Base-by-base conservation (phyloP, 2,329 filamentous ascomycete genomes). In the Diaporthe ilicicola region DNA sequence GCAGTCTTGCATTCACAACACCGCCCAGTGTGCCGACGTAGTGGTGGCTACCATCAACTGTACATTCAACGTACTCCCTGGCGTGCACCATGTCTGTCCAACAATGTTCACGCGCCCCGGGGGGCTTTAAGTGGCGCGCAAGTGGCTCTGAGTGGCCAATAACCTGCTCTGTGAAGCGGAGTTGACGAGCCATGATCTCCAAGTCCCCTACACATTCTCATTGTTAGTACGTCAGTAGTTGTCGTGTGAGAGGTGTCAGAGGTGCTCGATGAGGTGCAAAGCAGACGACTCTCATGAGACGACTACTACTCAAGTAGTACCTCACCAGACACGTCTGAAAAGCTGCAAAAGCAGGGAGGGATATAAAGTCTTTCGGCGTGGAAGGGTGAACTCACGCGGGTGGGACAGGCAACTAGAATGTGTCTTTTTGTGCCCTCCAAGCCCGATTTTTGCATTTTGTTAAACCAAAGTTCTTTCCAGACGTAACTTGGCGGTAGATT, bases 121-220 rank as follows among this genome's bases (percentile, higher is more conserved):
- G n/a, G n/a, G 65, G 65, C 29, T 68, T 68, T 19, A 68, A 29
- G 15, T 50, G 46, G 39, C 65, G 51, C 15, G 29, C 24, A 5
- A 68, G 65, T 6, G 65, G 53, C 29, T 29, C 65, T 22, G 65
- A 39, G n/a, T 12, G 53, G 29, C 51, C 24, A 4, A 68, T 17
- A 1, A 39, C 34, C 4, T 68, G 39, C 29, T 68, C 65, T 4
- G 42, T 48, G 42, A 68, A 68, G 51, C 53, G 65, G 4, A 68
- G 24, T n/a, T 68, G 65, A 19, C 65, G 65, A 29, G 51, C 65
- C 9, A 68, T 12, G 4, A 68, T 27, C 53, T 59, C 53, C 42
- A 68, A 2, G 42, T 68, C 39, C 29, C 56, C 51, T 54, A 10
- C 4, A 17, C 3, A 51, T 51, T 27, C 10, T 22, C 7, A 12